Base-by-base conservation (phyloP, 2,329 filamentous ascomycete species). In the Zymoseptoria passerinii region DNA sequence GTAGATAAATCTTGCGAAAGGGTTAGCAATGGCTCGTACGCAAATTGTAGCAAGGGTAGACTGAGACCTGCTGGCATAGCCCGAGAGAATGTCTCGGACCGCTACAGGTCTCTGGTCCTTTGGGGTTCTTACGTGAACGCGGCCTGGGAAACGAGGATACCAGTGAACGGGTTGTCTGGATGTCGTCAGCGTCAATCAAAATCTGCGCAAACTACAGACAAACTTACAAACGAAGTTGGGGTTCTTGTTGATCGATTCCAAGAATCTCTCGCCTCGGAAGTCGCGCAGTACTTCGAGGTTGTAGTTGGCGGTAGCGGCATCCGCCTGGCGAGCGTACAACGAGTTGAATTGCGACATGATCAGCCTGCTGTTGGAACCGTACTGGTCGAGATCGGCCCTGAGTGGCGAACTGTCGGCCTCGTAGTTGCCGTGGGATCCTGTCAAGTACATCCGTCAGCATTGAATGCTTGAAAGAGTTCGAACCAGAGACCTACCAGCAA, bases 341-440 rank as follows among this genome's bases (percentile, higher is more conserved):
- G 44, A 52, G 28, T 68, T 56, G 58, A 65, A 68, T 40, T 67
- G 65, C 4, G 53, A 53, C 28, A 63, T 50, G 48, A 65, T 51
- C 16, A 67, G 55, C 19, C 63, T 62, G 48, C 35, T 35, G 49
- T 65, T 65, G 50, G 19, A 61, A 27, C 66, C 69, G 50, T 64
- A 67, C 49, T 70, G 64, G 56, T 69, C 68, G n/a, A 72, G 52
- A 55, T 74, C 70, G 51, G 62, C 65, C 29, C 68, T 64, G 16
- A 66, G 63, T 1, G 72, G 71, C 16, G 69, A 71, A 8, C 58
- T 65, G 54, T 74, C 72, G 28, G 61, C 53, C 60, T 74, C 72
- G 61, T 56, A 52, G 52, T 52, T 48, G 55, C 52, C 29, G 28
- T 54, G 48, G 44, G 50, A 53, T 8, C 54, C 54, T 20, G 9